Base-by-base conservation (phyloP, 2,329 filamentous ascomycete genomes). In the Penicillium sp. region DNA sequence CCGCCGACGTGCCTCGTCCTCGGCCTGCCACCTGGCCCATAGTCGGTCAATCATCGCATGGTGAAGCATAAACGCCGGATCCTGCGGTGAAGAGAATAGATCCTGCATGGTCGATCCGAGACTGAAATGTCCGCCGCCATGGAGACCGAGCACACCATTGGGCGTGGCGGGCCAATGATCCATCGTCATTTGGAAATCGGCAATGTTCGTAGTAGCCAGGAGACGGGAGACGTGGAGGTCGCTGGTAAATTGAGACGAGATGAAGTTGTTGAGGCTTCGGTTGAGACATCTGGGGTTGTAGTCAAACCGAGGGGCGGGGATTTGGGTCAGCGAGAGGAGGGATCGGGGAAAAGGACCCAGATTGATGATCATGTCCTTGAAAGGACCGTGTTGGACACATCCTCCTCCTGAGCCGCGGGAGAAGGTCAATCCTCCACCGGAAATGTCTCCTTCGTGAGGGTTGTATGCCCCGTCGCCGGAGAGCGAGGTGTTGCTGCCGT, bases 11-110 rank as follows among this genome's bases (percentile, higher is more conserved):
- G 8, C 9, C 18, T 48, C 50, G 26, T 56, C 53, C 13, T 5
- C 27, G 2, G 29, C 46, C 33, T 77, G 74, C 75, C 75, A 78
- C 2, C 67, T 71, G 65, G 67, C 72, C 62, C 67, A 78, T 5
- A 68, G 52, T 7, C 73, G 66, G 52, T 77, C 75, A 26, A 77
- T 70, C 59, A 69, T 67, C 0, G 64, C 64, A 51, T 76, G 73
- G 53, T 76, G 73, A 12, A 76, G 59, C 52, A 66, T 75, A 57
- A 77, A 77, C 5, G 58, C 63, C 11, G 72, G 73, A 36, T 76
- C 73, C 8, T 64, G 67, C 1, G 74, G 71, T 2, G 69, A 73
- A 2, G 68, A 63, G 41, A 73, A 73, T 9, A 75, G 53, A 54
- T 77, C 74, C 63, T 68, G 71, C 1, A 67, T 60, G 26, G 74